Base-by-base conservation (phyloP, 306 rosid species). In the Glycyrrhiza uralensis region DNA sequence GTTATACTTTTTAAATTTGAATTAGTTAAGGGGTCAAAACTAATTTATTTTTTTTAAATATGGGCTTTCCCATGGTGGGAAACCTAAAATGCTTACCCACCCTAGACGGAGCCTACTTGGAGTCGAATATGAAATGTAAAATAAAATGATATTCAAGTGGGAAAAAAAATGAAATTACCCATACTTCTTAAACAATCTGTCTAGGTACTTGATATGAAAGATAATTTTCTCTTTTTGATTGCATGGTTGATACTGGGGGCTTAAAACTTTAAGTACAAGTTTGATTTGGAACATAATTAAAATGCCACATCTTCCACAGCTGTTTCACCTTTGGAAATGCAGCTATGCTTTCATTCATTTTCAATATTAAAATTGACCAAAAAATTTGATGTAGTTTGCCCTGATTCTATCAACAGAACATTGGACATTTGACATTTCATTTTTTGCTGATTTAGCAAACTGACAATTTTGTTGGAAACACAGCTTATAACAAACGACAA, bases 401-500 rank as follows among this genome's bases (percentile, higher is more conserved):
- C 28, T 18, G 56, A 49, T 49, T 49, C 2, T n/a, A 49, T 57
- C 24, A 55, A 15, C 26, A 7, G 45, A 7, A 23, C 3, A 61
- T 18, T 61, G 18, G 4, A 4, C 29, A 8, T 60, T 23, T 6
- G 36, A 20, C 20, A 20, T 20, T 7, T 19, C 6, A 26, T 5
- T 22, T 18, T 64, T 23, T 3, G 1, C 7, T 26, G 7, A n/a
- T 38, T 54, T 36, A 38, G 35, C 26, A 2, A 4, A 50, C 12
- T 15, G 2, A 18, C 13, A 29, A 42, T 14, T 29, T 51, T 47
- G 1, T 77, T 57, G 63, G 19, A 59, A 23, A 28, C 57, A 77
- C 57, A 77, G 76, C 71, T 77, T 59, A 77, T 77, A 69, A 77
- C 81, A 59, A 77, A 77, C n/a, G 81, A 69, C 71, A 77, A 69